Base-by-base conservation (phyloP, 306 rosid species). In the Astragalus membranaceus region DNA sequence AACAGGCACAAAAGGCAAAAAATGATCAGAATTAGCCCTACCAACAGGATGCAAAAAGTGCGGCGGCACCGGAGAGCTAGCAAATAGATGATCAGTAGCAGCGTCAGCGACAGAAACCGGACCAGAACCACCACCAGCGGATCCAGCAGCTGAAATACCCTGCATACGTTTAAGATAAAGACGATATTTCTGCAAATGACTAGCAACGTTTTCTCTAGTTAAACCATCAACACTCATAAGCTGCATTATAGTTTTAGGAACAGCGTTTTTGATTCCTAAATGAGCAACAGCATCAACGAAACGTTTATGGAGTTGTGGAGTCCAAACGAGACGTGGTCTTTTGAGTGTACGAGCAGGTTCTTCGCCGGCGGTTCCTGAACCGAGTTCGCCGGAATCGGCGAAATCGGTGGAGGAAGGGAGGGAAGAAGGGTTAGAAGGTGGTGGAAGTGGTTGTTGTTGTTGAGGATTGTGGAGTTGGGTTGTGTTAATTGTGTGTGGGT, bases 201-300 rank as follows among this genome's bases (percentile, higher is more conserved):
- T 90, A 5, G 98, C 98, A 0, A 94, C 98, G 81, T 94, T 94
- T 67, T 94, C 98, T 3, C 98, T 48, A 7, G 98, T 94, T 67
- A 94, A 79, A n/a, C 98, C 98, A 13, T 94, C 98, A 4, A 94
- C 97, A 69, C 96, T 90, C 98, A 94, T 94, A 23, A 94, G 92
- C 97, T 94, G 98, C 98, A 94, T 94, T 88, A 94, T 94, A 48
- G 96, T 94, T 83, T 94, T 94, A 48, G 98, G 98, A 2, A 94
- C 98, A 5, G 98, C 98, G 75, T 90, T 94, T 79, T 93, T 90
- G 30, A 90, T 90, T 36, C 98, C 98, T 67, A 94, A 79, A 75
- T 94, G 98, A 1, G 96, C 97, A 12, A 94, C 98, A 3, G 97
- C 98, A 36, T 94, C 98, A 0, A 94, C 97, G 42, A 94, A 94